phyloP scores from a whole-genome alignment of 768 basidiomycete species.

The Bullera alba region DNA sequence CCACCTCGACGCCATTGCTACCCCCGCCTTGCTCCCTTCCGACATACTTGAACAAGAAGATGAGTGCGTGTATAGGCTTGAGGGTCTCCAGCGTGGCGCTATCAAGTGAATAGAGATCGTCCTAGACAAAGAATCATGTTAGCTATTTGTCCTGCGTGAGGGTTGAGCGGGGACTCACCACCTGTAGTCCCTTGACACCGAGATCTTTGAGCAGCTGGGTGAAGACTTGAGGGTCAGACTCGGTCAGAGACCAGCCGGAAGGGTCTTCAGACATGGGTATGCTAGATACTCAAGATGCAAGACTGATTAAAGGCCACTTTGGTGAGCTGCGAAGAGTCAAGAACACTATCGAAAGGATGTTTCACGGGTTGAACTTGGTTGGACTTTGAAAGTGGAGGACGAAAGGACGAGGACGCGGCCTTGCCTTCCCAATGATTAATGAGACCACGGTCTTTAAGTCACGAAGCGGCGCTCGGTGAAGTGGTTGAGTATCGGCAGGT shows the following conservation, averaged over 20 bases:
- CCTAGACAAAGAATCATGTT: conserved; percentile 15
- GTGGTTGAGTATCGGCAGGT: no score
- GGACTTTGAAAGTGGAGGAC: no score
- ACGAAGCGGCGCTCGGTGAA: no score
- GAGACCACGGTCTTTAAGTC: no score
- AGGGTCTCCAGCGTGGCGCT: conserved; percentile 57
- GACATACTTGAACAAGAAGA: conserved; percentile 97
- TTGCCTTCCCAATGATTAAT: no score
- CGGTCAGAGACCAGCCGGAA: conserved; percentile 44
- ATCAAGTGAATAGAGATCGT: conserved; percentile 44
- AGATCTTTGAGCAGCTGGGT: conserved; percentile 38
- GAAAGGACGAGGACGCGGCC: no score
- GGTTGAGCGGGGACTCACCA: conserved; percentile 20
- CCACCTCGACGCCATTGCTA: conserved; percentile 37
- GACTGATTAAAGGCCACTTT: no score
- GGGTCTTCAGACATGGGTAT: conserved; percentile 30
- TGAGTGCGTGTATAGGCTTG: conserved; percentile 78
- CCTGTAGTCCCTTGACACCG: conserved; percentile 43
- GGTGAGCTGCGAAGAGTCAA: no score
- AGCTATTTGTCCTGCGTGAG: background rate
- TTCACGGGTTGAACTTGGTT: no score
- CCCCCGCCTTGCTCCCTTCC: conserved; percentile 47
- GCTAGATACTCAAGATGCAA: no score
- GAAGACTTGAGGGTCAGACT: conserved; percentile 45
- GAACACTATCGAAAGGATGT: no score